These are phyloP conservation scores for Polyporus arcularius DNA, from an alignment of 768 basidiomycete genomes.

Conservation along the genomic window DNA sequence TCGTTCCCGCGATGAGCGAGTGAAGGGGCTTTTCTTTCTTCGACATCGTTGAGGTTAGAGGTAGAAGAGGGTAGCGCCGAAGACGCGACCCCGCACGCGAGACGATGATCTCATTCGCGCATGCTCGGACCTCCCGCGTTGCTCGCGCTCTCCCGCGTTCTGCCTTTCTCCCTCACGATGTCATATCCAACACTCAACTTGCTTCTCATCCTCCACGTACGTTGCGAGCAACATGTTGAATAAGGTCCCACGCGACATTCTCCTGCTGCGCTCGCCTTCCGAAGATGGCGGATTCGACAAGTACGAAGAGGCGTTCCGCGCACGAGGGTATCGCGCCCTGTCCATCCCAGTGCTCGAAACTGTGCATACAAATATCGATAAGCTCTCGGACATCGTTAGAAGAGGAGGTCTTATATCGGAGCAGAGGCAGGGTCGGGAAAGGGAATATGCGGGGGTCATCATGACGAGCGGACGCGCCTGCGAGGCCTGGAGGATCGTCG, in stretches of 20 bases:
- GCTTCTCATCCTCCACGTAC: too few species aligned
- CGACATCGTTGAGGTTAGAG: constrained; percentile 34
- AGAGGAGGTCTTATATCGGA: constrained; percentile 25
- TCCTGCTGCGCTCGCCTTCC: constrained; percentile 43
- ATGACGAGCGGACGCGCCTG: constrained; percentile 79
- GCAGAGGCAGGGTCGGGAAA: neutral
- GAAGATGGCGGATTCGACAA: constrained; percentile 44
- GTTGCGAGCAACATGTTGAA: neutral
- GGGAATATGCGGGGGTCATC: constrained; percentile 56
- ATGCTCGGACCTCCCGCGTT: too few species aligned
- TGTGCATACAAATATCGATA: constrained; percentile 46
- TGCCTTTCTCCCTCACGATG: neutral
- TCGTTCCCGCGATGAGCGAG: constrained; percentile 71
- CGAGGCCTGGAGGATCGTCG: constrained; percentile 64
- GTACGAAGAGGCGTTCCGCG: constrained; percentile 55
- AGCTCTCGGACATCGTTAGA: constrained; percentile 45
- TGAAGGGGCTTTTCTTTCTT: constrained; percentile 83
- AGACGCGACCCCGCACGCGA: too few species aligned
- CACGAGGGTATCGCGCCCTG: constrained; percentile 49
- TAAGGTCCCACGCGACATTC: constrained; percentile 29
- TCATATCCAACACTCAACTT: neutral
- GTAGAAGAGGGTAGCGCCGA: neutral
- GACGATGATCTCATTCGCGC: neutral
- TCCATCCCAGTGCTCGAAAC: constrained; percentile 80
- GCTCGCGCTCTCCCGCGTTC: neutral